phyloP scores from a whole-genome alignment of 768 basidiomycete species.

The Mycena filopes region DNA sequence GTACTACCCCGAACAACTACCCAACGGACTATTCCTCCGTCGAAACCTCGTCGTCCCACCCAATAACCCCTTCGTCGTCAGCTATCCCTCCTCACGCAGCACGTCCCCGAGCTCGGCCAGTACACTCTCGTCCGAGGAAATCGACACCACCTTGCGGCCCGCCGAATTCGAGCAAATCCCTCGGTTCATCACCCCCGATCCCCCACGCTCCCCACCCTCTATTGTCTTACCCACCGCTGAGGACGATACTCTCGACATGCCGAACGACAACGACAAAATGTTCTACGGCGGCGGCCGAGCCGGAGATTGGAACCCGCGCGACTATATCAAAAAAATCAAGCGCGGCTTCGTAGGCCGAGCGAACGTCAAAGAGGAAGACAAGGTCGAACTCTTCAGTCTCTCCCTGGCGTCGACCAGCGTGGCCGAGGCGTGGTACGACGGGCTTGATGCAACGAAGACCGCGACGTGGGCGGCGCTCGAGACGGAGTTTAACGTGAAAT shows the following conservation, averaged over 20 bases:
- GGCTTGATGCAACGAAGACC: neutral
- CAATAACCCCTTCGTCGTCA: neutral
- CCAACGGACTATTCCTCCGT: constrained; percentile 3
- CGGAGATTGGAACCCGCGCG: constrained; percentile 3
- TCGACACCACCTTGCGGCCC: too few relatives aligned
- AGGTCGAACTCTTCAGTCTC: too few relatives aligned
- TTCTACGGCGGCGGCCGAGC: too few relatives aligned
- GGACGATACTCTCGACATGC: neutral
- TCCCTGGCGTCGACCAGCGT: too few relatives aligned
- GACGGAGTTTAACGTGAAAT: neutral
- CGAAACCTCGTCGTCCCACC: too few relatives aligned
- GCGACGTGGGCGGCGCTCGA: constrained; percentile 8
- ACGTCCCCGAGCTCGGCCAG: neutral
- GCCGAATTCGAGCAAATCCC: constrained; percentile 13
- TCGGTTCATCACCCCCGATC: neutral
- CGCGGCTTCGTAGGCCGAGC: neutral
- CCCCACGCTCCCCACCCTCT: neutral
- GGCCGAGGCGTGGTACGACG: constrained; percentile 3
- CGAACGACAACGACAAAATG: too few relatives aligned
- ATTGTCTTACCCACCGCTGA: neutral
- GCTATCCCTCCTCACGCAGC: neutral
- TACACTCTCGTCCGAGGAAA: constrained; percentile 4
- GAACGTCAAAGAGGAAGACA: neutral
- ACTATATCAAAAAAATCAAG: constrained; percentile 4
- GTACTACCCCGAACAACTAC: neutral